phyloP scores from a whole-genome alignment of 352 stramenopile genomes.

The Aphanomyces invadans region DNA sequence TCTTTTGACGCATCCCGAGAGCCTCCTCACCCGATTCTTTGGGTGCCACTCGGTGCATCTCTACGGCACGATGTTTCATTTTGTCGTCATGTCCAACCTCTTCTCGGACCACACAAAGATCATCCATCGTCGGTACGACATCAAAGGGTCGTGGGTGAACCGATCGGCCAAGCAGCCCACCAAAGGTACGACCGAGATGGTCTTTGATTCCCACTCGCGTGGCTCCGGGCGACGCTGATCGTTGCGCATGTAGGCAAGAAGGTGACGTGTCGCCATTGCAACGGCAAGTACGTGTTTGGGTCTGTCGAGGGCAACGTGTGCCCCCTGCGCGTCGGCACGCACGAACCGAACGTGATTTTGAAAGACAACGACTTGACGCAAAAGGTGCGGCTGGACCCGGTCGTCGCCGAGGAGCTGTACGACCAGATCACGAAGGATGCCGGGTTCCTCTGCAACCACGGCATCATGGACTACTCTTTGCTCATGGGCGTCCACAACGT shows the following conservation, averaged over 20 bases:
- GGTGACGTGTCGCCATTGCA: slow-evolving; percentile 81
- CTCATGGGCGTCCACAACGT: slow-evolving; percentile 84
- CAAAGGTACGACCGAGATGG: slow-evolving; percentile 42
- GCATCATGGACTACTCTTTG: slow-evolving; percentile 90
- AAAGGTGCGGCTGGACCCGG: slow-evolving; percentile 65
- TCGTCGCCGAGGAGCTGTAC: slow-evolving; percentile 73
- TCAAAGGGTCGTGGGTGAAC: slow-evolving; percentile 86
- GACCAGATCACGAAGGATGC: slow-evolving; percentile 80
- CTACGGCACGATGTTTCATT: slow-evolving; percentile 86
- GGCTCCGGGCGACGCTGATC: no score
- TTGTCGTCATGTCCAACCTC: slow-evolving; percentile 84
- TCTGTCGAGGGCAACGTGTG: slow-evolving; percentile 60
- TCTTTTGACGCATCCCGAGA: slow-evolving; percentile 74
- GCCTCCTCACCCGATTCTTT: slow-evolving; percentile 73
- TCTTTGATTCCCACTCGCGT: no score
- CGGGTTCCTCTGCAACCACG: slow-evolving; percentile 71
- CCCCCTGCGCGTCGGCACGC: slow-evolving; percentile 58
- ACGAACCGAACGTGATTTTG: slow-evolving; percentile 80
- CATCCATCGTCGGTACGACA: slow-evolving; percentile 81
- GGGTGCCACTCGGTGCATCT: slow-evolving; percentile 77
- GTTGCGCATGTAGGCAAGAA: slow-evolving; percentile 35
- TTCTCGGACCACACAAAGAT: slow-evolving; percentile 71
- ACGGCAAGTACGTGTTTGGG: slow-evolving; percentile 80
- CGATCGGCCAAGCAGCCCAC: slow-evolving; percentile 79
- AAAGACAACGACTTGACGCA: slow-evolving; percentile 85